These are phyloP conservation scores for Leccinum obscurum DNA, from an alignment of 768 basidiomycete genomes.

Conservation along the genomic window DNA sequence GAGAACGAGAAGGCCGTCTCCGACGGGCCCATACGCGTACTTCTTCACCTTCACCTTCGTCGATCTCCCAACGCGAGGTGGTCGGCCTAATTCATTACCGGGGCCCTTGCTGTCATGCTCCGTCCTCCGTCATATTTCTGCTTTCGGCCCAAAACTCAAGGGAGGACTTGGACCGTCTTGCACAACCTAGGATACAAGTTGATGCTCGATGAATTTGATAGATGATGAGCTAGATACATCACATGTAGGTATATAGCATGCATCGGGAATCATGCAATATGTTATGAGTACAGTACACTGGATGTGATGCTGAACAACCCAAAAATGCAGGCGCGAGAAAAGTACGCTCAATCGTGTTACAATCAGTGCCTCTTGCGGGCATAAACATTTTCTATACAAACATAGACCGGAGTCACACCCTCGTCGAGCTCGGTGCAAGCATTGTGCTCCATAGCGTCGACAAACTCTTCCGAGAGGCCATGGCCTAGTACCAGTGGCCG, in stretches of 20 bases:
- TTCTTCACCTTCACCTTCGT: background rate
- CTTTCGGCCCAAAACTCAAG: background rate
- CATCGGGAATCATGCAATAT: constrained; percentile 22
- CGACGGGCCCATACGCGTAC: background rate
- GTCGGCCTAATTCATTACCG: background rate
- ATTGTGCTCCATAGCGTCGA: constrained; percentile 54
- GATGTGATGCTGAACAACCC: constrained; percentile 18
- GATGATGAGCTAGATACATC: constrained; percentile 5
- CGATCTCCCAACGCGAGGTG: background rate
- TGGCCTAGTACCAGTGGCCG: constrained; percentile 67
- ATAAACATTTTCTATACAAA: constrained; percentile 60
- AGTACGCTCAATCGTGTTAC: constrained; percentile 4
- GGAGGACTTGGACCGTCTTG: background rate
- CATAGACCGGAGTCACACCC: constrained; percentile 46
- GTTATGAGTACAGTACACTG: constrained; percentile 21
- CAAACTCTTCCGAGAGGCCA: constrained; percentile 53
- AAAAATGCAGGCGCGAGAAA: constrained; percentile 3
- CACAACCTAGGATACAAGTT: background rate
- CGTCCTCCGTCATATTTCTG: background rate
- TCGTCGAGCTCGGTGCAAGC: constrained; percentile 53
- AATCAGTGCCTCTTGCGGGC: constrained; percentile 39
- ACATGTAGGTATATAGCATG: constrained; percentile 9
- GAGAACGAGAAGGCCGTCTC: background rate
- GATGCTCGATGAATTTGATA: constrained; percentile 1
- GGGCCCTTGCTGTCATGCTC: background rate